phyloP scores from a whole-genome alignment of 2,329 filamentous ascomycete species.

The Neonectria hederae region DNA sequence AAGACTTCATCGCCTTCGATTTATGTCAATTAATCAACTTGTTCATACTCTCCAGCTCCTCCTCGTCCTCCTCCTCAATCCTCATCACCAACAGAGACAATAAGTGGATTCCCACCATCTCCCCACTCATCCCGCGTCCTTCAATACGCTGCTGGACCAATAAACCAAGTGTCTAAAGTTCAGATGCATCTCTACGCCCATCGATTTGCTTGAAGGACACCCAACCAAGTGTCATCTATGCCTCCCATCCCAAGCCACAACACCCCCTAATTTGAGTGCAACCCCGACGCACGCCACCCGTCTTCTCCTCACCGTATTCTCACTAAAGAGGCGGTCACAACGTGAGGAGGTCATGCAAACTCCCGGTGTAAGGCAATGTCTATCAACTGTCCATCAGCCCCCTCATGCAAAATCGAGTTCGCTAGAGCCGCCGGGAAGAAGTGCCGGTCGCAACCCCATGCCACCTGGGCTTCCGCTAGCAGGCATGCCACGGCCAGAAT shows the following conservation, averaged over 20 bases:
- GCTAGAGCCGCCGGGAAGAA: conserved; percentile 3
- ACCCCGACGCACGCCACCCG: background rate
- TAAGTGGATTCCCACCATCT: conserved; percentile 5
- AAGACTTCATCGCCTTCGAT: background rate
- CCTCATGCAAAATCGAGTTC: background rate
- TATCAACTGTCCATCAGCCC: background rate
- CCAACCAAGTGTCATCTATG: background rate
- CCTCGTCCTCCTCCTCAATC: background rate
- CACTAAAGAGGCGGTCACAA: conserved; percentile 13
- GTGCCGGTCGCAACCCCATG: conserved; percentile 16
- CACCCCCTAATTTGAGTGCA: conserved; percentile 8
- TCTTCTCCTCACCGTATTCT: conserved; percentile 5
- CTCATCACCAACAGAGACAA: background rate
- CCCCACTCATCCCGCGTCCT: background rate
- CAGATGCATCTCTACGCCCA: background rate
- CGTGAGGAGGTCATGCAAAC: background rate
- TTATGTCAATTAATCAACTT: background rate
- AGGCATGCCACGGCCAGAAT: conserved; percentile 5
- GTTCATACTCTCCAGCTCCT: background rate
- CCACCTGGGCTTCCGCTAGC: conserved; percentile 7
- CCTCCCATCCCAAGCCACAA: conserved; percentile 16
- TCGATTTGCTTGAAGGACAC: background rate
- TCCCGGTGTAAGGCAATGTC: background rate
- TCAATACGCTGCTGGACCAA: background rate
- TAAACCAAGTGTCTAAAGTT: background rate